Evolutionary conservation across 768 basidiomycete species (phyloP).

Genomic region (Amanita phalloides): DNA sequence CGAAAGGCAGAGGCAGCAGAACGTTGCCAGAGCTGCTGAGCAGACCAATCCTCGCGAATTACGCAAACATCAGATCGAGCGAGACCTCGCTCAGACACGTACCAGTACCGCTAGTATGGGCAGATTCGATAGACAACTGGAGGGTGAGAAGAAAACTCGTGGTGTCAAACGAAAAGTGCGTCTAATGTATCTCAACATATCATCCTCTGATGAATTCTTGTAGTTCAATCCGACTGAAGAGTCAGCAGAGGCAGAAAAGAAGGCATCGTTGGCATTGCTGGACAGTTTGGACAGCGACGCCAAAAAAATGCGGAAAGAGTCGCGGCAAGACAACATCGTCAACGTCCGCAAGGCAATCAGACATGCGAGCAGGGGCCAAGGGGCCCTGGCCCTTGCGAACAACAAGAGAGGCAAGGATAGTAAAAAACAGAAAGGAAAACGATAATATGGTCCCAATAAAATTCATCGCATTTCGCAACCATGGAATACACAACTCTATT

Average conservation of each 20-base stretch:
- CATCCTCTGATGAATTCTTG: background rate
- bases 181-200: background rate
- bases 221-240: slow-evolving; percentile 83
- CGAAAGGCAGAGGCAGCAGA: slow-evolving; percentile 62
- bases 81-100: slow-evolving; percentile 64
- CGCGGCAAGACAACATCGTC: slow-evolving; percentile 42
- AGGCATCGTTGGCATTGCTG: slow-evolving; percentile 64
- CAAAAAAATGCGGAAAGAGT: slow-evolving; percentile 47
- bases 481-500: background rate
- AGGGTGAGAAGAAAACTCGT: slow-evolving; percentile 82
- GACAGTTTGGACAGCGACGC: slow-evolving; percentile 64
- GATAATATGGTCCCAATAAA: slow-evolving; percentile 10
- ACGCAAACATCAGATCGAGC: slow-evolving; percentile 68
- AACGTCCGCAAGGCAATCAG: slow-evolving; percentile 88
- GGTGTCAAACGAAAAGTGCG: slow-evolving; percentile 90
- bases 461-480: background rate
- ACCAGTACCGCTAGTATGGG: slow-evolving; percentile 93
- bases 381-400: slow-evolving; percentile 46
- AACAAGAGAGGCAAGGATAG: slow-evolving; percentile 22
- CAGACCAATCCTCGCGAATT: slow-evolving; percentile 22
- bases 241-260: slow-evolving; percentile 55
- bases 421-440: slow-evolving; percentile 18
- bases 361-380: slow-evolving; percentile 58
- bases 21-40: slow-evolving; percentile 47
- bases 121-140: slow-evolving; percentile 80